Evolutionary conservation across 192 early-diverging fungal genomes (phyloP), one percentile per base, ranked within the genome.

Genomic region (Dimargaris verticillata): DNA sequence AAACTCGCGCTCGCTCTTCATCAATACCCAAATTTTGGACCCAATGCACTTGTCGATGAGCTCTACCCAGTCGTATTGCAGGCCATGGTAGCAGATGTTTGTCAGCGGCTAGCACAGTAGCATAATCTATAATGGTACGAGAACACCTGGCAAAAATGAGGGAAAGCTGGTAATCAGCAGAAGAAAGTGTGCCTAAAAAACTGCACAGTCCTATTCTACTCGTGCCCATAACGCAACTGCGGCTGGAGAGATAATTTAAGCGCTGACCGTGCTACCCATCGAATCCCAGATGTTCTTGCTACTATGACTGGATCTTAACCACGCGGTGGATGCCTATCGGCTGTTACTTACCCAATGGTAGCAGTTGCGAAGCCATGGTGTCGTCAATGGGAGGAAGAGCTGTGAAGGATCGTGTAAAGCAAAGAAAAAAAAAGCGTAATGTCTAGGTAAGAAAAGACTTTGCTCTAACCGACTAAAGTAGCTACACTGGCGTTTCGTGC

Each of bases 31-130:
- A 62, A 99, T 93, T 64, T 84, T 80, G 60, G 91, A 93, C 25
- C 93, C 93, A 60, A 96, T 92, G 75, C 95, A 99, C 66, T 93
- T 88, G 74, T 99, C 95, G 61, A 99, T 92, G 46, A 99, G 80
- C 69, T 99, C 95, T 90, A 78, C 61, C 7, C 15, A 9, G 15
- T 12, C 15, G 49, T 13, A 22, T 50, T 50, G 49, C 22, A 6
- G 10, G 49, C 5, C 20, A 13, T 22, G 49, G 11, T 17, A 12
- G 17, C 44, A n/a, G n/a, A n/a, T n/a, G n/a, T n/a, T n/a, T n/a
- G n/a, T n/a, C n/a, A n/a, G n/a, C n/a, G n/a, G n/a, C n/a, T n/a
- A n/a, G n/a, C n/a, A n/a, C n/a, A n/a, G n/a, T n/a, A n/a, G n/a
- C n/a, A n/a, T n/a, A n/a, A n/a, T n/a, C n/a, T n/a, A n/a, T n/a